A percentile compares a stretch with the other conserved stretches of the same genome.
These are phyloP conservation scores for Zygoascus hellenicus DNA, from an alignment of 1,139 yeast genomes.

Conservation along the genomic window DNA sequence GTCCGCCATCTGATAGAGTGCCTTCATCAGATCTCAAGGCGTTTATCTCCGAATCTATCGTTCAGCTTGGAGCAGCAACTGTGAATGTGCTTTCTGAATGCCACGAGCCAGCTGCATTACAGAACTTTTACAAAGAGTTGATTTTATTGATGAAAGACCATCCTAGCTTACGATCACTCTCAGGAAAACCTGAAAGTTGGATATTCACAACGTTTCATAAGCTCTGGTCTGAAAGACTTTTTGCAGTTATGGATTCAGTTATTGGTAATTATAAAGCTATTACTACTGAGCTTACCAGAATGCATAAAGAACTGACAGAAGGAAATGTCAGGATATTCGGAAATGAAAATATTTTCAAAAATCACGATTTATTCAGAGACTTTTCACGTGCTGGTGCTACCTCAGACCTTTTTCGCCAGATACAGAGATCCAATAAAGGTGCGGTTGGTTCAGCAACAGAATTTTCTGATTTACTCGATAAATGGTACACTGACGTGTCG, in stretches of 20 bases:
- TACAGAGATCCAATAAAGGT: constrained; percentile 15
- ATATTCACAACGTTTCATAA: constrained; percentile 17
- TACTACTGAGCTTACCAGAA: neutral
- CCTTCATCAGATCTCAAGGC: no score
- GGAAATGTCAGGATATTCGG: neutral
- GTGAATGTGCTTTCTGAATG: neutral
- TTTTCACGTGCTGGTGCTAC: neutral
- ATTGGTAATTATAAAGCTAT: constrained; percentile 1
- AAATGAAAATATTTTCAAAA: neutral
- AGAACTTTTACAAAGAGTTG: constrained; percentile 19
- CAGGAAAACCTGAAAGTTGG: constrained; percentile 13
- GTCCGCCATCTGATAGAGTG: neutral
- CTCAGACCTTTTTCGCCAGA: neutral
- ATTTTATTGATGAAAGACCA: constrained; percentile 20
- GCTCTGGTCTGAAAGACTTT: constrained; percentile 21
- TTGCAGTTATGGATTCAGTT: constrained; percentile 3
- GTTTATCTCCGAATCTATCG: constrained; percentile 6
- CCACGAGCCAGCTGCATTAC: constrained; percentile 16
- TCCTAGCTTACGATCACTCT: constrained; percentile 16
- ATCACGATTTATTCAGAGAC: neutral
- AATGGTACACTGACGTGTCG: constrained; percentile 15
- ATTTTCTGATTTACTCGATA: constrained; percentile 13
- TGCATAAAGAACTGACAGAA: neutral
- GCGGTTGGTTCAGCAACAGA: constrained; percentile 12
- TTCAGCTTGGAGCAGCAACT: neutral